Evolutionary conservation across 345 rosid species (phyloP), one percentile per base, ranked within the genome.

Genomic region (Citrus medica): DNA sequence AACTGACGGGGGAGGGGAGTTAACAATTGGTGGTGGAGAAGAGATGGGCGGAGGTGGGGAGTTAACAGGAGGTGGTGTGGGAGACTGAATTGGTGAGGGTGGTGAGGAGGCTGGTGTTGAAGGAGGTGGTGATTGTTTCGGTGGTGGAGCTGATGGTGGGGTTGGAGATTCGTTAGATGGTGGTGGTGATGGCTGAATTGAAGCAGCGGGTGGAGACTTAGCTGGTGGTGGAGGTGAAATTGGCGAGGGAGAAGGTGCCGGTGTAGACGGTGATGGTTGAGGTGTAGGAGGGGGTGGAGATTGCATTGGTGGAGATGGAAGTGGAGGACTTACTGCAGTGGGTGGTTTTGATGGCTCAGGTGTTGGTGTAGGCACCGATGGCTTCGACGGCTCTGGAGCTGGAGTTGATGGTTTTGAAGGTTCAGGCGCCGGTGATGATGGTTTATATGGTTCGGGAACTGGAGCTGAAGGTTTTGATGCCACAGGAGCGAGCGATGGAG

Each of bases 21-120:
- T 46, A 46, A 46, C 25, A 1, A 74, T 40, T 14, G 79, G 81
- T 14, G 83, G 83, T 7, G 78, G 72, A 3, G 82, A 79, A 1
- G 84, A 78, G 3, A 70, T 64, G 19, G 81, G 79, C 7, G 83
- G 83, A 7, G 79, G 70, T 13, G 79, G 65, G 42, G 81, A 81
- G 5, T 46, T 48, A 8, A 79, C 81, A 0, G 86, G 89, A 13
- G 51, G 17, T 35, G 87, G 85, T 33, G 84, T 79, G 0, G 79
- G 79, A 0, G 83, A 77, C 42, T 66, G 32, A 2, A 73, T 69
- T 27, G 80, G 80, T 7, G 82, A 76, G 10, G 78, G 73, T 7
- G 83, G 16, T 4, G 76, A 61, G 5, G 42, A 17, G 51, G 17
- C 51, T 1, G 77, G 66, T 5, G 40, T 24, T 37, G 63, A 19